Percentiles rank a stretch among this genome's conserved stretches.
Conservation (phyloP, 495 filamentous ascomycete genomes). For the Neurospora tetrasperma region DNA sequence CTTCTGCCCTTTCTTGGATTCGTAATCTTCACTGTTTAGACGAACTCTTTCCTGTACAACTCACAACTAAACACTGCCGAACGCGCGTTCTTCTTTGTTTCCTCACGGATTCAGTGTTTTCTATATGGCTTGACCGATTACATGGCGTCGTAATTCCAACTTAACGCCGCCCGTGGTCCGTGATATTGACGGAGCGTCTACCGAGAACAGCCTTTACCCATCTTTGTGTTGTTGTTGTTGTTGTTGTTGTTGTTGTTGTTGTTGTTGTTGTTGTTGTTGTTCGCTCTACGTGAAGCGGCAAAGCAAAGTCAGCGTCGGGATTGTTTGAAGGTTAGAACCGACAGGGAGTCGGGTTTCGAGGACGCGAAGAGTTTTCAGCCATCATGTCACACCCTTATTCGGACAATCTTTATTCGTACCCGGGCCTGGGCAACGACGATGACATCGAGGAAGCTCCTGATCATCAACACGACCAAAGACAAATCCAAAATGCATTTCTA, state of each 20-base stretch:
- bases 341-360: neutral
- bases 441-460: constrained; percentile 16
- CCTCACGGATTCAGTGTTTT: neutral
- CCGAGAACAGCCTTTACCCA: neutral
- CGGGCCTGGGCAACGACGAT: constrained; percentile 24
- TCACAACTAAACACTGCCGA: neutral
- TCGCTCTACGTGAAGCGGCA: neutral
- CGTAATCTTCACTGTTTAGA: neutral
- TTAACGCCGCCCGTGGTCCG: neutral
- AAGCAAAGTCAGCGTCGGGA: neutral
- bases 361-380: neutral
- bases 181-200: neutral
- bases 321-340: neutral
- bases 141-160: neutral
- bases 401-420: constrained; percentile 34
- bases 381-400: constrained; percentile 24
- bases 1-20: neutral
- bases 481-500: neutral
- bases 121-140: neutral
- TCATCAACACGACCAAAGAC: neutral
- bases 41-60: neutral
- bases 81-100: neutral
- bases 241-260: neutral
- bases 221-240: neutral
- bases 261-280: neutral